phyloP scores from a whole-genome alignment of 2,329 filamentous ascomycete genomes.

The Aspergillus niger region DNA sequence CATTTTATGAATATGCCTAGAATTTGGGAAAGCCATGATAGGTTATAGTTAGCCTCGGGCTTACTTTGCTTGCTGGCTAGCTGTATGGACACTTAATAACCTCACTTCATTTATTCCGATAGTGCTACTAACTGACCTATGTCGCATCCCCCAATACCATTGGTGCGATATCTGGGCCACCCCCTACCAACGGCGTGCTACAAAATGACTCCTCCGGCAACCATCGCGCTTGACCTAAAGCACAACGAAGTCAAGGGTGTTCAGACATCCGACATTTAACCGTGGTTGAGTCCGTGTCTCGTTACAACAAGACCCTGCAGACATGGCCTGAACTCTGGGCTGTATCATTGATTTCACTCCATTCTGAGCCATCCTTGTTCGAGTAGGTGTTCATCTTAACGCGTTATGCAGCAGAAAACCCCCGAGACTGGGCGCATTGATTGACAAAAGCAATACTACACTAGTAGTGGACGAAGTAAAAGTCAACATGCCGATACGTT shows the following conservation, averaged over 20 bases:
- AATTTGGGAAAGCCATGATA: background rate
- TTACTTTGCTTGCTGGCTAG: background rate
- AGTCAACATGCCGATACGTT: background rate
- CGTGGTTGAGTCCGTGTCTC: background rate
- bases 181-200: background rate
- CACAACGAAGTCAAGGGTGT: background rate
- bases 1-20: background rate
- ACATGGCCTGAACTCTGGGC: background rate
- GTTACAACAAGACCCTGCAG: background rate
- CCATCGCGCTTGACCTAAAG: background rate
- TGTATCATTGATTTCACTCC: background rate
- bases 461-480: background rate
- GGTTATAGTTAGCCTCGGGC: background rate
- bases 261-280: background rate
- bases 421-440: background rate
- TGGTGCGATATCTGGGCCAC: background rate
- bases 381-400: background rate
- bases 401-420: background rate
- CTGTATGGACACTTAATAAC: background rate
- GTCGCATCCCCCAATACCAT: background rate
- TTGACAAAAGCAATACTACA: background rate
- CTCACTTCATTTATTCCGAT: background rate
- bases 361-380: background rate
- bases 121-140: background rate
- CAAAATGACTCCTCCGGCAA: background rate